These are phyloP conservation scores for Plasmodium knowlesi DNA, from an alignment of 169 alveolate genomes.

Conservation along the genomic window DNA sequence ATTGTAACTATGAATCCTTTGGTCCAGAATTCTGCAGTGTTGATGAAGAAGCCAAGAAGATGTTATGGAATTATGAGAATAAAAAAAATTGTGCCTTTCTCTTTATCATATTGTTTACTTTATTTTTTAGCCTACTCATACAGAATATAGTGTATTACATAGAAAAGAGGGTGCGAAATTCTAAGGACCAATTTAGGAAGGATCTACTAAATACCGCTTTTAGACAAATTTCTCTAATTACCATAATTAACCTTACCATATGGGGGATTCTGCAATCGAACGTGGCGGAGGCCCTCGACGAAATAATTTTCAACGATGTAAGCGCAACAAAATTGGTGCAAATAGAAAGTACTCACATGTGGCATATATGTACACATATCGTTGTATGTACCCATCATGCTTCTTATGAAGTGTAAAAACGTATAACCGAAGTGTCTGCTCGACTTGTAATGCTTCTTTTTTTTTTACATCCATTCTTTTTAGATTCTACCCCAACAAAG, in stretches of 20 bases:
- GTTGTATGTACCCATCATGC: not conserved
- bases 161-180: constrained; percentile 79
- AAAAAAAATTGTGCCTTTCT: constrained; percentile 76
- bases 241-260: constrained; percentile 84
- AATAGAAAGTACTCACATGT: not conserved
- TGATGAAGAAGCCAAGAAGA: constrained; percentile 76
- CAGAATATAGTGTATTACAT: constrained; percentile 72
- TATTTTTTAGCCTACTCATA: constrained; percentile 77
- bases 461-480: not conserved
- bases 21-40: constrained; percentile 83
- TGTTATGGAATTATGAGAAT: constrained; percentile 76
- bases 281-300: constrained; percentile 83
- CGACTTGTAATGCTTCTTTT: not conserved
- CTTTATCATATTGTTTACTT: constrained; percentile 77
- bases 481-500: constrained; percentile 72
- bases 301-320: constrained; percentile 80
- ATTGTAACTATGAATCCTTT: constrained; percentile 81
- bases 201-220: constrained; percentile 86
- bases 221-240: constrained; percentile 86
- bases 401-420: not conserved
- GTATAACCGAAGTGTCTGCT: not conserved
- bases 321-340: not conserved
- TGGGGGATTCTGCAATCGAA: constrained; percentile 89
- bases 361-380: not conserved
- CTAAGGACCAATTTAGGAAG: constrained; percentile 84